These are phyloP conservation scores for Backusella tarrabulga DNA, from an alignment of 192 early-diverging fungal species.

Conservation along the genomic window DNA sequence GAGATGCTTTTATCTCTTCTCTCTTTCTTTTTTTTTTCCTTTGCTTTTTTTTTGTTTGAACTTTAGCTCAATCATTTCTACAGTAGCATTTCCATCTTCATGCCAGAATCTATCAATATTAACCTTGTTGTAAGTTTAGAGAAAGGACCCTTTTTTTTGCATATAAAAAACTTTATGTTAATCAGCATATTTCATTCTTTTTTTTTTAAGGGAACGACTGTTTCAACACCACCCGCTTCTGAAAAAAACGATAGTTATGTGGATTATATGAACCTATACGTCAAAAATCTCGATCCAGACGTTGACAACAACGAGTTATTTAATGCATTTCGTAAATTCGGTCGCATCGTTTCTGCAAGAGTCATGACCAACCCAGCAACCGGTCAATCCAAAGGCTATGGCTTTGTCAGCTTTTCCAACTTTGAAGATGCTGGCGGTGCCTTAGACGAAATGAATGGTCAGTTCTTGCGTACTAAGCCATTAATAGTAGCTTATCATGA, in stretches of 20 bases:
- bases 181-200: background rate
- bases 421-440: constrained; percentile 90
- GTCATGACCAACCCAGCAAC: constrained; percentile 75
- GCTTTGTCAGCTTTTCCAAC: constrained; percentile 89
- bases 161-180: constrained; percentile 9
- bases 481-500: constrained; percentile 91
- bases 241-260: constrained; percentile 30
- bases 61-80: background rate
- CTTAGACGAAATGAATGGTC: constrained; percentile 86
- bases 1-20: background rate
- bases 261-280: constrained; percentile 81
- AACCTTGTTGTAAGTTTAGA: background rate
- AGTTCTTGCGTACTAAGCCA: constrained; percentile 76
- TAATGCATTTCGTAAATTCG: constrained; percentile 88
- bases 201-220: background rate
- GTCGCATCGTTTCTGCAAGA: constrained; percentile 86
- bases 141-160: background rate
- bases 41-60: background rate
- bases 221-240: constrained; percentile 1
- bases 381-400: constrained; percentile 80
- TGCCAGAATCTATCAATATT: background rate
- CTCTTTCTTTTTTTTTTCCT: no score
- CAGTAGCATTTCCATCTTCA: background rate
- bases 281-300: constrained; percentile 91
- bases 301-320: constrained; percentile 93